A percentile compares a stretch with the other conserved stretches of the same genome.
phyloP scores from a whole-genome alignment of 2,329 filamentous ascomycete genomes.

The Fusarium domesticum region DNA sequence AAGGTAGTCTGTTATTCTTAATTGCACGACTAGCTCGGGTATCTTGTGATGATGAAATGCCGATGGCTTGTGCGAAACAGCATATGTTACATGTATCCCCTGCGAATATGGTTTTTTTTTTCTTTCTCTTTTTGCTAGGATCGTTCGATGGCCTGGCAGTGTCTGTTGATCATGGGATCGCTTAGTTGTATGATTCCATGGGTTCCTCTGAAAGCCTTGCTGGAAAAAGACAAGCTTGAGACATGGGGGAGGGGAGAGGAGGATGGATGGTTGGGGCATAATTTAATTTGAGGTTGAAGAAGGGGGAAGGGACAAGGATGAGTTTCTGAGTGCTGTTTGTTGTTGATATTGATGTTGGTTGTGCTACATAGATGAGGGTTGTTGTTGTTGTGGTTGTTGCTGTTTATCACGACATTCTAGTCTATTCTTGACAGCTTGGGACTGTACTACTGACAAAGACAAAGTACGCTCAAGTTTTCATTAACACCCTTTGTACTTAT shows the following conservation, averaged over 20 bases:
- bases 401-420: neutral
- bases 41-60: constrained; percentile 9
- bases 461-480: too few relatives aligned
- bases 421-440: too few relatives aligned
- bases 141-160: constrained; percentile 4
- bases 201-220: constrained; percentile 2
- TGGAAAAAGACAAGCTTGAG: neutral
- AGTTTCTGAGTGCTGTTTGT: neutral
- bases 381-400: neutral
- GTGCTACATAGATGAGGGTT: neutral
- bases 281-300: neutral
- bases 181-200: constrained; percentile 12
- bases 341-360: neutral
- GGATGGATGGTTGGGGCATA: neutral
- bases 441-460: too few relatives aligned
- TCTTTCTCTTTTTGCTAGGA: constrained; percentile 4
- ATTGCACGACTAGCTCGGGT: too few relatives aligned
- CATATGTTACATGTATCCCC: constrained; percentile 9
- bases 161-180: constrained; percentile 23
- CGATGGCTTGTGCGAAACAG: constrained; percentile 9
- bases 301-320: neutral
- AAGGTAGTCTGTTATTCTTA: too few relatives aligned
- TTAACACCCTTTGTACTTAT: too few relatives aligned
- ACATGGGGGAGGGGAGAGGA: neutral
- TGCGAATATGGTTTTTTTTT: neutral